Evolutionary conservation across 2,329 filamentous ascomycete genomes (phyloP).

Genomic region (Thelonectria olida): DNA sequence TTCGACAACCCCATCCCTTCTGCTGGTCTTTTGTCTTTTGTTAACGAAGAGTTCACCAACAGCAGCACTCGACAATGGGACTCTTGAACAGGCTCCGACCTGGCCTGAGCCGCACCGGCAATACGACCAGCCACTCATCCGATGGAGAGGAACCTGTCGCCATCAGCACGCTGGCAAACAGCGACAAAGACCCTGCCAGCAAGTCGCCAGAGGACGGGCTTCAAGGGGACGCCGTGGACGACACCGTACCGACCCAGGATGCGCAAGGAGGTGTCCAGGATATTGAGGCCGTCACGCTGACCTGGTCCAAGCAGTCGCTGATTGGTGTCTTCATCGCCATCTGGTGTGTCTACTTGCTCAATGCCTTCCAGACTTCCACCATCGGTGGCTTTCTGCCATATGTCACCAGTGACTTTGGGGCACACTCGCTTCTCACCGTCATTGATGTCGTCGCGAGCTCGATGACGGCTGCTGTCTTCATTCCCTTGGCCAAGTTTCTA

Average conservation of each 20-base stretch:
- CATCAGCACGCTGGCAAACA: constrained; percentile 3
- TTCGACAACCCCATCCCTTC: background rate
- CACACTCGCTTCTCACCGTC: constrained; percentile 62
- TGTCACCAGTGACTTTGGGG: constrained; percentile 58
- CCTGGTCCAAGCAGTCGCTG: constrained; percentile 47
- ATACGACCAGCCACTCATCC: background rate
- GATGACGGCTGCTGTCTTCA: constrained; percentile 66
- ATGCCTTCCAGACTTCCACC: constrained; percentile 58
- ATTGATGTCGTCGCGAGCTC: constrained; percentile 62
- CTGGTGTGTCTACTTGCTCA: constrained; percentile 60
- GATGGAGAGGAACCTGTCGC: constrained; percentile 13
- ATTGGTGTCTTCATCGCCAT: constrained; percentile 50
- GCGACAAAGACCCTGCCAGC: constrained; percentile 8
- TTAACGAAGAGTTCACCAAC: background rate
- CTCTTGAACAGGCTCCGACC: constrained; percentile 17
- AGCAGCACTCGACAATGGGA: constrained; percentile 15
- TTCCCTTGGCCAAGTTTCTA: constrained; percentile 68
- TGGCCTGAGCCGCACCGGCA: background rate
- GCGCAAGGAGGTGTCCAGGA: constrained; percentile 44
- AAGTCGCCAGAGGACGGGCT: background rate
- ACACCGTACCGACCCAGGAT: constrained; percentile 15
- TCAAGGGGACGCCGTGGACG: background rate
- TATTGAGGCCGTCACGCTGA: constrained; percentile 48
- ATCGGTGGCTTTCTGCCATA: constrained; percentile 53
- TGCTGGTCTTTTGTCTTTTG: background rate